Percentiles rank a stretch among this genome's conserved stretches.
phyloP scores from a whole-genome alignment of 2,329 filamentous ascomycete genomes.

The Aspergillus viridinutans region DNA sequence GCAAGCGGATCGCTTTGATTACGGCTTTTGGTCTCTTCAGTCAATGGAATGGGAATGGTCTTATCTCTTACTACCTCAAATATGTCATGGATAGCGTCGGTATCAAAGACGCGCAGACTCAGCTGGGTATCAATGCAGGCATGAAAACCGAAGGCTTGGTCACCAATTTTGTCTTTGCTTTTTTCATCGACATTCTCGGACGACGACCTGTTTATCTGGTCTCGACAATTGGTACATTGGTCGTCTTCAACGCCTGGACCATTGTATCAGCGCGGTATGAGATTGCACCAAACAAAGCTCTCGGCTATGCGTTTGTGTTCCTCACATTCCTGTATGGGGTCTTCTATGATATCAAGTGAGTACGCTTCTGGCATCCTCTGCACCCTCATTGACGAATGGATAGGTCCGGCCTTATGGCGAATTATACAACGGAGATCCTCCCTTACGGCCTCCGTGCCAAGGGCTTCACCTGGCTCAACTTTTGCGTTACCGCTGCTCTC shows the following conservation, averaged over 20 bases:
- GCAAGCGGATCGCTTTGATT: neutral
- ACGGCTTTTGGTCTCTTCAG: conserved; percentile 48
- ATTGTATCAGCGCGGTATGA: conserved; percentile 33
- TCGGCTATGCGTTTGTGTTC: conserved; percentile 36
- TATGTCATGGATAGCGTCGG: conserved; percentile 33
- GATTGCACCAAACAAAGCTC: conserved; percentile 21
- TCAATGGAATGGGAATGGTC: conserved; percentile 52
- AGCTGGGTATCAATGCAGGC: conserved; percentile 37
- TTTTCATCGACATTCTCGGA: conserved; percentile 36
- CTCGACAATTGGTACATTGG: conserved; percentile 39
- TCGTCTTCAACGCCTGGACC: conserved; percentile 39
- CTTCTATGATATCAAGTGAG: conserved; percentile 28
- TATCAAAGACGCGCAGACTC: conserved; percentile 31
- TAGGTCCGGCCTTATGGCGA: neutral
- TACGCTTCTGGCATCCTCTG: neutral
- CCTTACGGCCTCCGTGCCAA: neutral
- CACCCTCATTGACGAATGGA: neutral
- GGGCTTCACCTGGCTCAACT: neutral
- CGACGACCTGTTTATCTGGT: conserved; percentile 41
- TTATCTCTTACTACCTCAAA: conserved; percentile 36
- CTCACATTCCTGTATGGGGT: conserved; percentile 41
- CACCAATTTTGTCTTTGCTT: conserved; percentile 31
- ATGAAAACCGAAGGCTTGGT: conserved; percentile 36
- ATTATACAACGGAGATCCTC: neutral
- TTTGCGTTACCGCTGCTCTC: neutral